Evolutionary conservation across 2,329 filamentous ascomycete species (phyloP).

Genomic region (Cladosporium phlei): DNA sequence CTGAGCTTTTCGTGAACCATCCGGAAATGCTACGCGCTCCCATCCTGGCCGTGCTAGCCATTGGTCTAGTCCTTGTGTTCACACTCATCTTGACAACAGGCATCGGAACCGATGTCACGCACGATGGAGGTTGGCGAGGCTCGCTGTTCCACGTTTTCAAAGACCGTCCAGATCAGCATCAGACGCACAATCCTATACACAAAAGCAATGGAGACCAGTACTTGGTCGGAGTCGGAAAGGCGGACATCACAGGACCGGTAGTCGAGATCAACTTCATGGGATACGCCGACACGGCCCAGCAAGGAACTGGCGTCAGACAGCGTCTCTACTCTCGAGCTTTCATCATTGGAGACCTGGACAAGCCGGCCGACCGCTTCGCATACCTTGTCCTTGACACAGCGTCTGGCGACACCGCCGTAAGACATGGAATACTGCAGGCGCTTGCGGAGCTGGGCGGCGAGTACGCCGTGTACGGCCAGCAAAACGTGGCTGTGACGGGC

Average conservation of each 20-base stretch:
- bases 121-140: neutral
- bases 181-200: neutral
- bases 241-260: constrained; percentile 72
- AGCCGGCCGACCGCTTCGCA: constrained; percentile 67
- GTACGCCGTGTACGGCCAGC: constrained; percentile 68
- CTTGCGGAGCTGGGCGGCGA: constrained; percentile 64
- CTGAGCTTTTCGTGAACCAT: too few species aligned
- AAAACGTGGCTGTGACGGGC: constrained; percentile 84
- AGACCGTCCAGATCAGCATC: neutral
- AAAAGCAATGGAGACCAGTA: constrained; percentile 40
- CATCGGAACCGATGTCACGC: neutral
- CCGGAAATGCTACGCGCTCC: constrained; percentile 6
- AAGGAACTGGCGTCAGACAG: constrained; percentile 79
- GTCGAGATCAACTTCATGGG: constrained; percentile 90
- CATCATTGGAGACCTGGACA: constrained; percentile 67
- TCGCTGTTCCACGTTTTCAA: neutral
- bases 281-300: constrained; percentile 80
- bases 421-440: constrained; percentile 78
- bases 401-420: constrained; percentile 81
- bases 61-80: constrained; percentile 18
- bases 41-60: constrained; percentile 15
- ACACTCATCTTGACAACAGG: constrained; percentile 18
- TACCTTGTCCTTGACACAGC: constrained; percentile 85
- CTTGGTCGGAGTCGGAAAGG: constrained; percentile 64
- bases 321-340: constrained; percentile 85